Percentiles rank a stretch among this genome's conserved stretches.
Evolutionary conservation across 108 stramenopile species (phyloP).

Genomic region (Conticribra guillardii): DNA sequence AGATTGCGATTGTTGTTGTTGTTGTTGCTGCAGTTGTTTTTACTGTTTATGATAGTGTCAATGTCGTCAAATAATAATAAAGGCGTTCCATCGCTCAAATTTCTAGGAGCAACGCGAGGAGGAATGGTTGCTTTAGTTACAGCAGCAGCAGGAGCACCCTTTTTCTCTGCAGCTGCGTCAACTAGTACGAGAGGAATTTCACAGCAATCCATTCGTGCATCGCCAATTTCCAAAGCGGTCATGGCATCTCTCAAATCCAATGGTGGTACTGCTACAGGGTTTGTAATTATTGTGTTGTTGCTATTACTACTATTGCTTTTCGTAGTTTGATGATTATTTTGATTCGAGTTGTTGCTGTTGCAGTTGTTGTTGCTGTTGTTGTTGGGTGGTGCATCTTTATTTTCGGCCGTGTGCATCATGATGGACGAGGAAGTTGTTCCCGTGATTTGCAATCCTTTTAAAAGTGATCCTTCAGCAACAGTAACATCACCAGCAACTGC

Average conservation of each 20-base stretch:
- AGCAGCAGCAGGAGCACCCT: slow-evolving; percentile 50
- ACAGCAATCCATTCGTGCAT: slow-evolving; percentile 92
- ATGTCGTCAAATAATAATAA: slow-evolving; percentile 17
- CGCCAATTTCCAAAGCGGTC: slow-evolving; percentile 90
- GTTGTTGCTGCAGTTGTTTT: not conserved
- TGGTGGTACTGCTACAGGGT: slow-evolving; percentile 16
- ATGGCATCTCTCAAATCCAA: slow-evolving; percentile 90
- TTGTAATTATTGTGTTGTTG: not conserved
- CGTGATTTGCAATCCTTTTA: not conserved
- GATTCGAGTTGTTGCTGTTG: not conserved
- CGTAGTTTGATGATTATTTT: not conserved
- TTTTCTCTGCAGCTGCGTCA: not conserved
- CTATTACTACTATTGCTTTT: not conserved
- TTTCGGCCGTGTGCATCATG: too few species aligned
- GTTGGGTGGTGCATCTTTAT: too few species aligned
- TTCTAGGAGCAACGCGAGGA: slow-evolving; percentile 62
- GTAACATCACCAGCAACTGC: not conserved
- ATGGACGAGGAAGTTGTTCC: too few species aligned
- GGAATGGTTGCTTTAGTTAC: slow-evolving; percentile 52
- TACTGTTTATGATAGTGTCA: slow-evolving; percentile 3
- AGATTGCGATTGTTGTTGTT: not conserved
- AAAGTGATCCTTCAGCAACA: not conserved
- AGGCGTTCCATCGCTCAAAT: slow-evolving; percentile 47
- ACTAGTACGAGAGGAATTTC: slow-evolving; percentile 54
- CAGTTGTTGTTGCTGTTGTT: too few species aligned